Conservation (phyloP, 192 early-diverging fungal species). For the Coemansia reversa region DNA sequence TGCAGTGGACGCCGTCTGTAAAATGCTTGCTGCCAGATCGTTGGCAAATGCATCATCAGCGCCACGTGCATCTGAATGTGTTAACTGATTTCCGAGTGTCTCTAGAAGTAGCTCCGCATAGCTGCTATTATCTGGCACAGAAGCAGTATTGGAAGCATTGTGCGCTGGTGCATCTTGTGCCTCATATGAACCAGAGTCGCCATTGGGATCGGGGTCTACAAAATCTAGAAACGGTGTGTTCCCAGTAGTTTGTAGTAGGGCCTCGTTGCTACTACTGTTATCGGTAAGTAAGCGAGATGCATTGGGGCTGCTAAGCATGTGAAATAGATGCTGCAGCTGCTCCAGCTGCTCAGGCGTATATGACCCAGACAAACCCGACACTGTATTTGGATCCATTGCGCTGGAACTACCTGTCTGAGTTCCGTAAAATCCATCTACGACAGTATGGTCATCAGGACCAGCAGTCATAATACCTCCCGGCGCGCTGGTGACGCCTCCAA, state of each 20-base stretch:
- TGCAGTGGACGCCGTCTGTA: constrained; percentile 2
- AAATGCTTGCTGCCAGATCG: constrained; percentile 4
- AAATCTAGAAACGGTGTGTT: constrained; percentile 44
- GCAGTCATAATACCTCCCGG: not conserved
- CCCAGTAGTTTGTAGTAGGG: not conserved
- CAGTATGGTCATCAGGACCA: not conserved
- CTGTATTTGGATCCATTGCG: constrained; percentile 5
- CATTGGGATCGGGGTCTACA: constrained; percentile 34
- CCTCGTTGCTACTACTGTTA: not conserved
- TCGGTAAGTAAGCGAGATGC: constrained; percentile 26
- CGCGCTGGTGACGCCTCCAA: not conserved
- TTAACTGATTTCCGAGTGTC: constrained; percentile 2
- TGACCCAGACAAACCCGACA: constrained; percentile 11
- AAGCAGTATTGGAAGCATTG: not conserved
- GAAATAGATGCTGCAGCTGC: constrained; percentile 20
- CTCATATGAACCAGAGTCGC: constrained; percentile 5
- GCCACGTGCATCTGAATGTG: not conserved
- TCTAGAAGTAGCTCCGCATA: constrained; percentile 16
- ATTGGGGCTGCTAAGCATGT: constrained; percentile 11
- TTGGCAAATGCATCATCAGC: not conserved
- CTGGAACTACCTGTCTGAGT: not conserved
- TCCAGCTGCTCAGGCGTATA: constrained; percentile 37
- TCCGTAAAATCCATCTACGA: not conserved
- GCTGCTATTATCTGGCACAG: constrained; percentile 6
- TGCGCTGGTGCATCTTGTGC: not conserved